Evolutionary conservation across 352 stramenopile genomes (phyloP).

Genomic region (Thalassiosira oceanica): DNA sequence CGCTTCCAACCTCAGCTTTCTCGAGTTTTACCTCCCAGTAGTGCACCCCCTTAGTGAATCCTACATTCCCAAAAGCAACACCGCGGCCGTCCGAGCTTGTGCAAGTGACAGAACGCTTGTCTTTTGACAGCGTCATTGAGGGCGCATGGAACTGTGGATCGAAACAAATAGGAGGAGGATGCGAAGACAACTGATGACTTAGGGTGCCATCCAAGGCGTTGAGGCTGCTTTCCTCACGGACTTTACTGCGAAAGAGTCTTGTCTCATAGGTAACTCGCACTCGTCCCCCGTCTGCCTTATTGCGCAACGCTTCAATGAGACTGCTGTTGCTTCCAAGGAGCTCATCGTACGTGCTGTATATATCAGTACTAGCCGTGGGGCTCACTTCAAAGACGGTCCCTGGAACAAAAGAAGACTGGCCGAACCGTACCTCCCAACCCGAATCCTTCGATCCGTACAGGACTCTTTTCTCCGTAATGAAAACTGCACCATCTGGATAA

Average conservation of each 20-base stretch:
- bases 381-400: conserved; percentile 60
- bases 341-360: conserved; percentile 61
- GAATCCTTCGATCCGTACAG: conserved; percentile 79
- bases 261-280: conserved; percentile 72
- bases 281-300: conserved; percentile 52
- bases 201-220: not conserved
- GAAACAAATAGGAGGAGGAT: conserved; percentile 70
- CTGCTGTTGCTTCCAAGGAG: conserved; percentile 64
- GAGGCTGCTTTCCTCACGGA: not conserved
- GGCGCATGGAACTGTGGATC: conserved; percentile 72
- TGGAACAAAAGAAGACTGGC: conserved; percentile 71
- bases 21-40: conserved; percentile 98
- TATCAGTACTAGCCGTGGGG: conserved; percentile 27
- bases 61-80: conserved; percentile 71
- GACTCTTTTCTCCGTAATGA: conserved; percentile 64
- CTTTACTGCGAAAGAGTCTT: conserved; percentile 45
- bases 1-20: conserved; percentile 94
- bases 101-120: conserved; percentile 74
- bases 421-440: conserved; percentile 79
- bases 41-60: conserved; percentile 89
- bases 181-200: conserved; percentile 28
- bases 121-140: conserved; percentile 69
- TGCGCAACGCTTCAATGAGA: conserved; percentile 57
- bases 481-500: conserved; percentile 66
- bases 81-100: conserved; percentile 67